Conservation (phyloP, 2,329 filamentous ascomycete genomes). For the Helotiales sp. region DNA sequence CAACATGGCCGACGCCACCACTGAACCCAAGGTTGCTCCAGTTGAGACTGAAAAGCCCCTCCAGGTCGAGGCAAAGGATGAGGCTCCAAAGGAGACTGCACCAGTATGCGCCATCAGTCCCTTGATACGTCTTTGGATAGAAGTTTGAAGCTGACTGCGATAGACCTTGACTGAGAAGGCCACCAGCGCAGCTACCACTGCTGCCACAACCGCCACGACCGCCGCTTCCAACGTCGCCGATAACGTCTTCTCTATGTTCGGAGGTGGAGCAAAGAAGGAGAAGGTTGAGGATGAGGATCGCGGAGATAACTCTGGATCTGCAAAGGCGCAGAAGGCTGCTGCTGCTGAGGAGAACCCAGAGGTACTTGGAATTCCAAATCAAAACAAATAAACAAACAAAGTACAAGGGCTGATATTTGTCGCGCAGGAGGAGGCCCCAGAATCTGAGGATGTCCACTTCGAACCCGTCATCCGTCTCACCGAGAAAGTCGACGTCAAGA, state of each 20-base stretch:
- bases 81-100: slow-evolving; percentile 33
- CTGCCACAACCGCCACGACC: slow-evolving; percentile 48
- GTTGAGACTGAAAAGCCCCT: slow-evolving; percentile 49
- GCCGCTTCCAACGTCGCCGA: slow-evolving; percentile 52
- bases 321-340: slow-evolving; percentile 74
- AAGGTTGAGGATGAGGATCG: slow-evolving; percentile 84
- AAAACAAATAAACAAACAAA: slow-evolving; percentile 5
- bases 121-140: neutral
- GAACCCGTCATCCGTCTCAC: slow-evolving; percentile 95
- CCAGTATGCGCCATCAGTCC: slow-evolving; percentile 31
- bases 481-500: slow-evolving; percentile 96
- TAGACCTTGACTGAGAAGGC: slow-evolving; percentile 43
- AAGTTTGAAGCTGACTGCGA: slow-evolving; percentile 23
- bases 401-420: slow-evolving; percentile 26
- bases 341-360: slow-evolving; percentile 46
- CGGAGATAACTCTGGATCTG: slow-evolving; percentile 86
- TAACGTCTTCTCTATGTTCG: slow-evolving; percentile 97
- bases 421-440: slow-evolving; percentile 71
- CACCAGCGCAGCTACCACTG: slow-evolving; percentile 45
- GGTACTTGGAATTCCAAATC: slow-evolving; percentile 31
- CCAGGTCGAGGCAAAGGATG: slow-evolving; percentile 30
- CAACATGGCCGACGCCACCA: slow-evolving; percentile 44
- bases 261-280: slow-evolving; percentile 95
- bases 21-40: slow-evolving; percentile 45
- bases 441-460: slow-evolving; percentile 94